Base-by-base conservation (phyloP, 2,329 filamentous ascomycete genomes). In the Scedosporium apiospermum region DNA sequence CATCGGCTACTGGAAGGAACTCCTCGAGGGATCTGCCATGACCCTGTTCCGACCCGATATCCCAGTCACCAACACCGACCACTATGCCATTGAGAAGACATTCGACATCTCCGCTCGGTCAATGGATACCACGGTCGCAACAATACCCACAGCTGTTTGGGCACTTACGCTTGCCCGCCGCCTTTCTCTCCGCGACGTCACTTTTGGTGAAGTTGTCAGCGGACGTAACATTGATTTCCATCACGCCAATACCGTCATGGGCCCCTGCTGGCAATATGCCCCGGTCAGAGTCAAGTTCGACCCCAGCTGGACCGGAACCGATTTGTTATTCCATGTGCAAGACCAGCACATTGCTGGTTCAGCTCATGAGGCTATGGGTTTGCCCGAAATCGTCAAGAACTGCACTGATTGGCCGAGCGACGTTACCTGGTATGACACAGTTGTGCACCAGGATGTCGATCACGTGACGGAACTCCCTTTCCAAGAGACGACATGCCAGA, bases 141-240 rank as follows among this genome's bases (percentile, higher is more conserved):
- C 84, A 0, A 75, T 89, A 0, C 85, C 86, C n/a, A 87, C 86
- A 0, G 85, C 86, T 0, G 85, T 85, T 0, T 89, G 86, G 86
- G 83, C 85, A 0, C 71, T 88, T 6, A 82, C 82, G 18, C 80
- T 89, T 1, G 82, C 86, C 1, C 81, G 80, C 4, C 78, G 82
- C 10, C 77, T 82, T 0, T 70, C 71, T 1, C 71, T 75, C 16
- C 75, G 75, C 1, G 86, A 89, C 68, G 82, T 89, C 44, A 78
- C 85, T 7, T 89, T 89, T 65, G 86, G 86, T 30, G 83, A 87
- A 66, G 86, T 88, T 0, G 85, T 87, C 51, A 86, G 80, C 64
- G 87, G 87, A 0, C 81, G 87, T 57, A 86, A 85, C 69, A 80
- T 83, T 18, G 82, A 81, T 63, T 75, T 86, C 1, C 64, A 64